phyloP scores from a whole-genome alignment of 768 basidiomycete genomes.

The Phlebiopsis gigantea region DNA sequence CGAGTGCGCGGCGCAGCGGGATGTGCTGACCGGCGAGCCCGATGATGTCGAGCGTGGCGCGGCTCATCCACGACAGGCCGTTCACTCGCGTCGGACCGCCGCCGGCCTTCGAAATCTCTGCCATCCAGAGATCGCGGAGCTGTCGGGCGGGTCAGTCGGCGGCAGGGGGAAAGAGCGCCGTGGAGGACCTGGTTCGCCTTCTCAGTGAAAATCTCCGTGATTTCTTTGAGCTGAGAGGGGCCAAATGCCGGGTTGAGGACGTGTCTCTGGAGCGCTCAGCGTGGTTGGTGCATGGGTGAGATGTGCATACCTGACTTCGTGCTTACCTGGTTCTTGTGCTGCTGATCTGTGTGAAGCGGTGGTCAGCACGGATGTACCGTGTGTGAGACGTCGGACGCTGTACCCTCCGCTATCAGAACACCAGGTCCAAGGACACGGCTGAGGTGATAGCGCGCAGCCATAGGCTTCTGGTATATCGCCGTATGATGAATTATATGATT shows the following conservation, averaged over 20 bases:
- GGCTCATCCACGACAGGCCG: constrained; percentile 52
- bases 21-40: constrained; percentile 16
- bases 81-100: constrained; percentile 32
- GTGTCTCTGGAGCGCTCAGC: constrained; percentile 2
- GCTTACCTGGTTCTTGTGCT: neutral
- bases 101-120: neutral
- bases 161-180: constrained; percentile 22
- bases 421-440: constrained; percentile 39
- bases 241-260: constrained; percentile 25
- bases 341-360: neutral
- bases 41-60: constrained; percentile 45
- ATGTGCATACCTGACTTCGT: too few relatives aligned
- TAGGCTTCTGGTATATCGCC: constrained; percentile 49
- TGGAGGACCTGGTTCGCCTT: constrained; percentile 22
- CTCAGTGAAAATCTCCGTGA: constrained; percentile 16
- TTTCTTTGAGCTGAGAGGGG: constrained; percentile 20
- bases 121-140: constrained; percentile 9
- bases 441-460: constrained; percentile 30
- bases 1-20: too few relatives aligned
- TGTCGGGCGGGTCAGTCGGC: neutral
- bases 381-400: neutral
- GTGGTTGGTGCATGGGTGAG: neutral
- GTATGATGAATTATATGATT: constrained; percentile 58
- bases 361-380: neutral
- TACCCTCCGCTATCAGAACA: constrained; percentile 39